Percentiles rank a stretch among this genome's conserved stretches.
Evolutionary conservation across 106 monocot species (phyloP).

Genomic region (Platanthera guangdongensis): DNA sequence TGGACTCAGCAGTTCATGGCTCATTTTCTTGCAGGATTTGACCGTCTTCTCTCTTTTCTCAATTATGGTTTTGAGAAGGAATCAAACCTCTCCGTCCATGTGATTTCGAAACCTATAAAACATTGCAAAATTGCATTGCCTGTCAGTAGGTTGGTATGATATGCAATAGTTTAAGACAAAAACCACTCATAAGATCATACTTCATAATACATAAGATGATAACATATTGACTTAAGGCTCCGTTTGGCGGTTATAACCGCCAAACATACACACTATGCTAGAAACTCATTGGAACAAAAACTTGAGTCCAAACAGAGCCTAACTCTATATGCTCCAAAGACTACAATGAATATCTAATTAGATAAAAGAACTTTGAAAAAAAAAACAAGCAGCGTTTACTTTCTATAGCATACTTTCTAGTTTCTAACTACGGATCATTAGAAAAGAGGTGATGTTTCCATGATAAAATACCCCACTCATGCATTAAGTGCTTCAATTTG

Average conservation of each 20-base stretch:
- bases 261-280: too few relatives aligned
- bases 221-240: not conserved
- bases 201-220: not conserved
- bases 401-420: not conserved
- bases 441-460: not conserved
- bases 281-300: too few relatives aligned
- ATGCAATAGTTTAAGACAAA: not conserved
- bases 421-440: not conserved
- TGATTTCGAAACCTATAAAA: not conserved
- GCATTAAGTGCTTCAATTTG: not conserved
- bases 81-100: too few relatives aligned
- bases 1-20: too few relatives aligned
- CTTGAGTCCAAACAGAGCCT: not conserved
- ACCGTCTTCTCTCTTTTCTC: too few relatives aligned
- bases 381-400: not conserved
- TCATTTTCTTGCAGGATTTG: too few relatives aligned
- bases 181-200: not conserved
- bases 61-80: too few relatives aligned
- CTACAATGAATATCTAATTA: too few relatives aligned
- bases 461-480: not conserved
- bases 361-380: too few relatives aligned
- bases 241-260: too few relatives aligned
- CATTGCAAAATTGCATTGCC: not conserved
- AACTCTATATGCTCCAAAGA: not conserved
- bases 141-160: not conserved